A percentile compares a stretch with the other conserved stretches of the same genome.
Evolutionary conservation across 169 alveolate species (phyloP).

Genomic region (Amoebophrya sp.): DNA sequence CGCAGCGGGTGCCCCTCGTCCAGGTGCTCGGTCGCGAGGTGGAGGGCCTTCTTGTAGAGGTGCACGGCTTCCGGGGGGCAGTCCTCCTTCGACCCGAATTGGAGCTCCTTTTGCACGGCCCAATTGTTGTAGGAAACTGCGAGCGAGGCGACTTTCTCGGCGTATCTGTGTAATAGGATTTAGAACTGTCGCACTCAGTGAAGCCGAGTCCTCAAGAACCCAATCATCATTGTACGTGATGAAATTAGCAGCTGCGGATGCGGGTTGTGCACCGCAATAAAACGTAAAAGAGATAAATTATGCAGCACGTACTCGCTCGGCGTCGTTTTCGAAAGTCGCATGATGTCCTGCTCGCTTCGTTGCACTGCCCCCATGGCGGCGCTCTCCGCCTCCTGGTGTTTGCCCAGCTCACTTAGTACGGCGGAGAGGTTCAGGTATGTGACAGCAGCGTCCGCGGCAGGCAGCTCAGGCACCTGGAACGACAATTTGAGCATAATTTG

Average conservation of each 20-base stretch:
- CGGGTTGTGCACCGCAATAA: too few relatives aligned
- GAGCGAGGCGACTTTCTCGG: background rate
- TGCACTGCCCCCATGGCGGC: background rate
- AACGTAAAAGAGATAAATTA: too few relatives aligned
- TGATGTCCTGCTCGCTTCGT: conserved; percentile 20
- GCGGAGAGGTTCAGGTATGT: background rate
- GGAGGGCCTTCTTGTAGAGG: background rate
- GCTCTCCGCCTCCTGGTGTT: background rate
- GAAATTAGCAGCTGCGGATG: too few relatives aligned
- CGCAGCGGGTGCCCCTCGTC: background rate
- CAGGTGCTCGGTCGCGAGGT: background rate
- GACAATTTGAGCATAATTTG: too few relatives aligned
- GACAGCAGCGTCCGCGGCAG: background rate
- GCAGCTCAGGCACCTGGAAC: background rate
- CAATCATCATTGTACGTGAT: too few relatives aligned
- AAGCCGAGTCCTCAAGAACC: too few relatives aligned
- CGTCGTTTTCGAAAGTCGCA: background rate
- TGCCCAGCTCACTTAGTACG: background rate
- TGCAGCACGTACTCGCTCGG: background rate
- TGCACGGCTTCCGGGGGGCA: background rate
- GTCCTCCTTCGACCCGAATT: background rate
- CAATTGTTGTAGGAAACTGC: background rate
- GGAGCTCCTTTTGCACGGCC: conserved; percentile 14
- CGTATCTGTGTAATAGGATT: too few relatives aligned
- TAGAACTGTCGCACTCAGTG: too few relatives aligned